Evolutionary conservation across 2,329 filamentous ascomycete species (phyloP).

Genomic region (Blastomyces silverae): DNA sequence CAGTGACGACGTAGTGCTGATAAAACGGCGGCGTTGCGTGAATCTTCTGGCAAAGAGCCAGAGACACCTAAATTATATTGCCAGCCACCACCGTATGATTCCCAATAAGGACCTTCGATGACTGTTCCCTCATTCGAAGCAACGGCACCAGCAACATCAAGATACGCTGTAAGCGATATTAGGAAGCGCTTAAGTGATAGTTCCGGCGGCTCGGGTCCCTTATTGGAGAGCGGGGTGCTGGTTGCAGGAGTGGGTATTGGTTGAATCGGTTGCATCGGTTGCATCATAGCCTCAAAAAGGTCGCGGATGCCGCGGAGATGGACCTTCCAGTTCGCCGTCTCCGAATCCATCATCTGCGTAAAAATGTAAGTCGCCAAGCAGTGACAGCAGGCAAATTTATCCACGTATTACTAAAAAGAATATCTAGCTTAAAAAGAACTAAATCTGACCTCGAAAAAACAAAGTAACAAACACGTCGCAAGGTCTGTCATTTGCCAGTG

Average conservation of each 20-base stretch:
- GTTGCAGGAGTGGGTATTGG: not conserved
- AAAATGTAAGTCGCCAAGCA: not conserved
- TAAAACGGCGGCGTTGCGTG: not conserved
- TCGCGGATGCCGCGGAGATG: constrained; percentile 37
- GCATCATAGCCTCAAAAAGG: constrained; percentile 33
- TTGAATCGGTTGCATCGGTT: constrained; percentile 25
- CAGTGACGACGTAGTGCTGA: constrained; percentile 3
- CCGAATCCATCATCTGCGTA: constrained; percentile 36
- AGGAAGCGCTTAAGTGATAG: constrained; percentile 35
- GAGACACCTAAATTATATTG: constrained; percentile 5
- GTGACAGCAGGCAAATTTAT: not conserved
- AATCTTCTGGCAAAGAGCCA: not conserved
- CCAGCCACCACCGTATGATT: constrained; percentile 23
- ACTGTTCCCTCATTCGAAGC: constrained; percentile 35
- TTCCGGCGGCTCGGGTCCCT: constrained; percentile 16
- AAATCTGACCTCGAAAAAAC: constrained; percentile 31
- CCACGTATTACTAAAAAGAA: not conserved
- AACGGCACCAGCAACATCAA: constrained; percentile 38
- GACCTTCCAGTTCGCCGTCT: constrained; percentile 35
- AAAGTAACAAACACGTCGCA: constrained; percentile 33
- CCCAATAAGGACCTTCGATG: constrained; percentile 37
- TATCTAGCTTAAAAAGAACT: not conserved
- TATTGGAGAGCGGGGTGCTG: not conserved
- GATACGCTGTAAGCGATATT: constrained; percentile 37
- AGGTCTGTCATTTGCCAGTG: constrained; percentile 29